phyloP scores from a whole-genome alignment of 805 yeast genomes.

The Monosporozyma aerobia region DNA sequence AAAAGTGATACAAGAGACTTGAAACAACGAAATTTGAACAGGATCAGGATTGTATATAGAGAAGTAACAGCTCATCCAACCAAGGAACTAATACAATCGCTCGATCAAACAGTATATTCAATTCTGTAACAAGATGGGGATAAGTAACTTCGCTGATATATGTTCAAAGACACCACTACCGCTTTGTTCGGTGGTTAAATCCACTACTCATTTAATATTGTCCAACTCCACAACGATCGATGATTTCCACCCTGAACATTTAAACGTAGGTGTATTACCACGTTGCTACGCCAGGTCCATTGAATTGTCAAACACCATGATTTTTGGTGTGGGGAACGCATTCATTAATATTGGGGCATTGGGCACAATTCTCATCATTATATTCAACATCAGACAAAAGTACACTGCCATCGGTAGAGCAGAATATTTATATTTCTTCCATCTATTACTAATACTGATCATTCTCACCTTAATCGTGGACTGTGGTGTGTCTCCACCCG shows the following conservation, averaged over 20 bases:
- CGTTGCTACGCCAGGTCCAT: slow-evolving; percentile 79
- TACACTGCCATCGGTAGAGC: slow-evolving; percentile 91
- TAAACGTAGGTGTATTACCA: slow-evolving; percentile 58
- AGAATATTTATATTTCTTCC: slow-evolving; percentile 72
- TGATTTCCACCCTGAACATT: slow-evolving; percentile 18
- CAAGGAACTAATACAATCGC: not conserved
- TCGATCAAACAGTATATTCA: not conserved
- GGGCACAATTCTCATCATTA: slow-evolving; percentile 53
- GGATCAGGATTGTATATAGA: not conserved
- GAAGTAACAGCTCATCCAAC: no score
- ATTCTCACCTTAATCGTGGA: slow-evolving; percentile 71
- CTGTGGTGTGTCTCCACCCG: slow-evolving; percentile 88
- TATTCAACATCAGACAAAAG: slow-evolving; percentile 70
- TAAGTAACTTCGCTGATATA: slow-evolving; percentile 31
- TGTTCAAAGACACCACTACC: slow-evolving; percentile 70
- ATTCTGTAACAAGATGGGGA: slow-evolving; percentile 13
- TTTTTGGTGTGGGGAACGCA: slow-evolving; percentile 82
- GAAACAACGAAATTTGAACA: not conserved
- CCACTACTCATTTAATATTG: slow-evolving; percentile 31
- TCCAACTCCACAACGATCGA: slow-evolving; percentile 16
- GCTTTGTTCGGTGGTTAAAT: slow-evolving; percentile 64
- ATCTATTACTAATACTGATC: slow-evolving; percentile 47
- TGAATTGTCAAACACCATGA: slow-evolving; percentile 81
- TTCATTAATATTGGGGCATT: slow-evolving; percentile 75
- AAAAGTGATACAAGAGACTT: not conserved